Evolutionary conservation across 306 rosid species (phyloP).

Genomic region (Begonia peltatifolia): DNA sequence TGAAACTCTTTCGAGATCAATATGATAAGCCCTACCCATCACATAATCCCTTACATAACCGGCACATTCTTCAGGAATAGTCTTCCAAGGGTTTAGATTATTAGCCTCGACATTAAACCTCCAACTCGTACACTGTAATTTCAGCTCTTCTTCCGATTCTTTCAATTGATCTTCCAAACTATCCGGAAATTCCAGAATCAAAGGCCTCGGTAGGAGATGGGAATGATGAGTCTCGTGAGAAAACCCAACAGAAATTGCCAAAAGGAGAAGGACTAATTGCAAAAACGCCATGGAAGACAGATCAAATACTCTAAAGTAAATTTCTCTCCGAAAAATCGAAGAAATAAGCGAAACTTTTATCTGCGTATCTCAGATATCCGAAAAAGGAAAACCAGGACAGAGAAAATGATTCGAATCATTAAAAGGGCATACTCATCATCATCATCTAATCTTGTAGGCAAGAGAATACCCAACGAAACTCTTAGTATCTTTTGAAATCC

Average conservation of each 20-base stretch:
- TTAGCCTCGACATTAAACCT: slow-evolving; percentile 75
- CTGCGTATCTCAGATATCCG: background rate
- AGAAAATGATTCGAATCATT: too few species aligned
- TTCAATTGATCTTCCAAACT: slow-evolving; percentile 9
- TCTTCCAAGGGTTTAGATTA: slow-evolving; percentile 56
- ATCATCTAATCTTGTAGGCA: too few species aligned
- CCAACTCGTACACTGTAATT: slow-evolving; percentile 53
- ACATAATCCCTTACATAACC: slow-evolving; percentile 55
- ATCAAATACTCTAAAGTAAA: background rate
- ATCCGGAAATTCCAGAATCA: slow-evolving; percentile 36
- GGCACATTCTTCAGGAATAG: slow-evolving; percentile 42
- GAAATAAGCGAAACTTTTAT: background rate
- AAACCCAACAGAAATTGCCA: slow-evolving; percentile 23
- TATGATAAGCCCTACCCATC: slow-evolving; percentile 32
- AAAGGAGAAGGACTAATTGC: slow-evolving; percentile 15
- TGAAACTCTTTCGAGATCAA: slow-evolving; percentile 45
- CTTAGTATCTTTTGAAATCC: too few species aligned
- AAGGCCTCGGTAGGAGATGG: slow-evolving; percentile 36
- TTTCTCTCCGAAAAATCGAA: background rate
- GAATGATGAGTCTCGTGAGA: slow-evolving; percentile 24
- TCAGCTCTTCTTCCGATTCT: slow-evolving; percentile 23
- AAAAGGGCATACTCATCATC: too few species aligned
- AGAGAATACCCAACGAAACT: too few species aligned
- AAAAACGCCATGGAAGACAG: slow-evolving; percentile 11
- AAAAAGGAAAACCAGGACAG: too few species aligned